Conservation (phyloP, 257 asterid genomes). For the Capsicum pubescens region DNA sequence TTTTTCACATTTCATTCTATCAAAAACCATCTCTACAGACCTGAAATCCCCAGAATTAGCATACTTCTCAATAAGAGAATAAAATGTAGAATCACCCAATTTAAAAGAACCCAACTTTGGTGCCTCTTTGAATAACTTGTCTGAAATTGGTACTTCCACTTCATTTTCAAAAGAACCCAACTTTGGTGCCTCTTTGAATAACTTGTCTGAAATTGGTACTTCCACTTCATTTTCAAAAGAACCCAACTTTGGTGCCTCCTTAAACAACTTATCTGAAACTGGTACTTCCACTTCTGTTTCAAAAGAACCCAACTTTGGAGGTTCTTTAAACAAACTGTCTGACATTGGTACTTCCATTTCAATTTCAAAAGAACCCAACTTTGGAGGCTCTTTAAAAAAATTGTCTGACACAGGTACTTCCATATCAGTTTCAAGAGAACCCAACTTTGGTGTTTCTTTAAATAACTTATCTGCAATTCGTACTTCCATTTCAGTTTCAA, state of each 20-base stretch:
- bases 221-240: background rate
- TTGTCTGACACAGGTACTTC: too few species aligned
- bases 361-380: too few species aligned
- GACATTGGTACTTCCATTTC: too few species aligned
- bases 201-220: constrained; percentile 12
- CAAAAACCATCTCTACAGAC: constrained; percentile 69
- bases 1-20: constrained; percentile 70
- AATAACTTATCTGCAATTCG: constrained; percentile 67
- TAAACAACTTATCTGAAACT: background rate
- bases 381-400: too few species aligned
- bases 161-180: constrained; percentile 33
- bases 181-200: constrained; percentile 28
- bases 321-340: too few species aligned
- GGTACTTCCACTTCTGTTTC: background rate
- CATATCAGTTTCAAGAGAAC: constrained; percentile 50
- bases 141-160: constrained; percentile 54
- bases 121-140: constrained; percentile 54
- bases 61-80: constrained; percentile 69
- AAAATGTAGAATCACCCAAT: constrained; percentile 84
- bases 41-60: constrained; percentile 67
- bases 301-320: background rate
- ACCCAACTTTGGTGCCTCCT: background rate
- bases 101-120: constrained; percentile 66
- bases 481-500: constrained; percentile 33
- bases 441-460: constrained; percentile 49